Evolutionary conservation across 805 yeast species (phyloP).

Genomic region (Kurtzmaniella cleridarum): DNA sequence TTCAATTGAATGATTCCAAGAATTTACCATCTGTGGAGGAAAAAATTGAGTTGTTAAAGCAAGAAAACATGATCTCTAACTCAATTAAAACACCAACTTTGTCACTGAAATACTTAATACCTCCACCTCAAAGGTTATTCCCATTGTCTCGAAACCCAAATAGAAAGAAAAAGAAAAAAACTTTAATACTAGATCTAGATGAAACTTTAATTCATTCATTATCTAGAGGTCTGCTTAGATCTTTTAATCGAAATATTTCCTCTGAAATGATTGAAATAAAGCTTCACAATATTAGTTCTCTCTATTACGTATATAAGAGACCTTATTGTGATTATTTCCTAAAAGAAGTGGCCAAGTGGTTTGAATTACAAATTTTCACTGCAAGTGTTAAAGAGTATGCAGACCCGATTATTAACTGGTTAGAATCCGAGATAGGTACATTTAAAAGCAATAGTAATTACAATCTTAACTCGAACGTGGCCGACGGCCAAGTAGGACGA

Average conservation of each 20-base stretch:
- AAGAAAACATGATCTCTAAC: conserved; percentile 37
- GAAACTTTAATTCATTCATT: conserved; percentile 93
- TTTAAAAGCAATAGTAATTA: conserved; percentile 2
- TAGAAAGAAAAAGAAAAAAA: conserved; percentile 43
- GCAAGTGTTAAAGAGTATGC: conserved; percentile 95
- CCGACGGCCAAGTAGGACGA: conserved; percentile 8
- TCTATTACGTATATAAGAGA: conserved; percentile 86
- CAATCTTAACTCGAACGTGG: conserved; percentile 5
- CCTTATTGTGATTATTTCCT: conserved; percentile 88
- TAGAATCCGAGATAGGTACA: conserved; percentile 55
- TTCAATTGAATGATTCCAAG: neutral
- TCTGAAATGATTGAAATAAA: conserved; percentile 73
- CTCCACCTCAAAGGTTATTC: conserved; percentile 40
- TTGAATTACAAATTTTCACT: conserved; percentile 83
- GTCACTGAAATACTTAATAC: conserved; percentile 37
- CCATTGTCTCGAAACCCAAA: conserved; percentile 39
- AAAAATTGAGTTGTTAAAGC: conserved; percentile 32
- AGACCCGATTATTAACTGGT: conserved; percentile 92
- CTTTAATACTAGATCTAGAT: conserved; percentile 82
- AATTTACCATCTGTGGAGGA: conserved; percentile 12
- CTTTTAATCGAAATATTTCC: conserved; percentile 33
- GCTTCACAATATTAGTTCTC: conserved; percentile 61
- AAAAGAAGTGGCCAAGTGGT: conserved; percentile 78
- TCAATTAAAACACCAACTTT: conserved; percentile 37
- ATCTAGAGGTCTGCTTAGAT: conserved; percentile 55